These are phyloP conservation scores for Cutaneotrichosporon dermatis DNA, from an alignment of 1,284 basidiomycete species.

Conservation along the genomic window DNA sequence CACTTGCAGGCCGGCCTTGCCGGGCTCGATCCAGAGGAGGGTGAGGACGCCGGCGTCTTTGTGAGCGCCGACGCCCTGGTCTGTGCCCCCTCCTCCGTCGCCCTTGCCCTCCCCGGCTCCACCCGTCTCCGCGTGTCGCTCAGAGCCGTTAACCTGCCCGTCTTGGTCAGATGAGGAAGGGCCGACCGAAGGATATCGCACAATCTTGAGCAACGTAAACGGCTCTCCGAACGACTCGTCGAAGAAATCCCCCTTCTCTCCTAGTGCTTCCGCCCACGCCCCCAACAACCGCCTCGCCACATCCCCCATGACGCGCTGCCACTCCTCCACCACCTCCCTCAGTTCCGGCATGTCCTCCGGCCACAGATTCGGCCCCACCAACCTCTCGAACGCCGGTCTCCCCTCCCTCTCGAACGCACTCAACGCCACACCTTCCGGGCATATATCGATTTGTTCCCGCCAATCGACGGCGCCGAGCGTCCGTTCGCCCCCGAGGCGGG, in stretches of 20 bases:
- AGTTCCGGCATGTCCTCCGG: slow-evolving; percentile 9
- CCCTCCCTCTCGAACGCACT: neutral
- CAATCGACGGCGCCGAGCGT: slow-evolving; percentile 14
- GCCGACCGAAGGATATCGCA: slow-evolving; percentile 7
- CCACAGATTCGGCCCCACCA: slow-evolving; percentile 19
- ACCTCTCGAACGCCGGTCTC: slow-evolving; percentile 3
- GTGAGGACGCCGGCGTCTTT: slow-evolving; percentile 19
- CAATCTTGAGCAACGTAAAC: slow-evolving; percentile 20
- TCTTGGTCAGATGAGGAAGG: no score
- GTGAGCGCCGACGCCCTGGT: slow-evolving; percentile 18
- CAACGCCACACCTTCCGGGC: slow-evolving; percentile 6
- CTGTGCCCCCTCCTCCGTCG: no score
- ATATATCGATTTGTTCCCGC: slow-evolving; percentile 19
- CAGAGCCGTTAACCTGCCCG: no score
- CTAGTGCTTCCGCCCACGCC: slow-evolving; percentile 15
- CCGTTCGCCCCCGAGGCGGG: slow-evolving; percentile 13
- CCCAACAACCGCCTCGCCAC: slow-evolving; percentile 7
- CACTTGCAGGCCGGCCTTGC: slow-evolving; percentile 14
- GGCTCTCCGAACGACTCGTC: slow-evolving; percentile 16
- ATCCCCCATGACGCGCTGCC: slow-evolving; percentile 1
- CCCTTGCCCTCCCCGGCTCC: no score
- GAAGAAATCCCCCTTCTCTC: slow-evolving; percentile 12
- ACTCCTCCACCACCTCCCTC: slow-evolving; percentile 3
- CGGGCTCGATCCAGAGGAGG: slow-evolving; percentile 12
- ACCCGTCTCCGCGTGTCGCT: neutral